These are phyloP conservation scores for Diaporthe citrichinensis DNA, from an alignment of 2,329 filamentous ascomycete genomes.

Conservation along the genomic window DNA sequence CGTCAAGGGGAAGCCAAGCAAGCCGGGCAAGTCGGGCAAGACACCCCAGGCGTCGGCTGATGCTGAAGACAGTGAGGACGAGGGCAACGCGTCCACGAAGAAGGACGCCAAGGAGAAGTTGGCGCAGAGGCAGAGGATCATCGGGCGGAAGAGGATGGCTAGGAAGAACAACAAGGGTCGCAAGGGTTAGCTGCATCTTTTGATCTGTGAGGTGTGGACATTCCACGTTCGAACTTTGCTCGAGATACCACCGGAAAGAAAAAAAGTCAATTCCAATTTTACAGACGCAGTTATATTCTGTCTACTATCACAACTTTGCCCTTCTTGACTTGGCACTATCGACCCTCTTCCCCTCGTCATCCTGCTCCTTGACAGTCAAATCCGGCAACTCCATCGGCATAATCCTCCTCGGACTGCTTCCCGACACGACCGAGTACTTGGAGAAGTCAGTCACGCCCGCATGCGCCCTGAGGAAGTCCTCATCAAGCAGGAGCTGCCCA, in stretches of 20 bases:
- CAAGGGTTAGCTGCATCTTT: conserved; percentile 26
- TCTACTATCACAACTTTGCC: conserved; percentile 55
- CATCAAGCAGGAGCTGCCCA: conserved; percentile 80
- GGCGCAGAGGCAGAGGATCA: conserved; percentile 78
- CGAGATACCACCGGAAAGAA: conserved; percentile 26
- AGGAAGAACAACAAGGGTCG: conserved; percentile 73
- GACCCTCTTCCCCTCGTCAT: conserved; percentile 81
- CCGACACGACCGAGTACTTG: conserved; percentile 78
- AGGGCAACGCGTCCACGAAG: conserved; percentile 41
- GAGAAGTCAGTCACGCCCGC: conserved; percentile 78
- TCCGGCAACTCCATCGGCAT: conserved; percentile 81
- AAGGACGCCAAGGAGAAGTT: conserved; percentile 52
- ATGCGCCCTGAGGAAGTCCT: conserved; percentile 81
- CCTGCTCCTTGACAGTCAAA: conserved; percentile 81
- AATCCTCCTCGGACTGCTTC: conserved; percentile 77
- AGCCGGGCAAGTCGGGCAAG: conserved; percentile 44
- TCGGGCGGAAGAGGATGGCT: conserved; percentile 86
- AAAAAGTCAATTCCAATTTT: conserved; percentile 5
- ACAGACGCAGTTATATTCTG: background rate
- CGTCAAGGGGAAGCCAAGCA: conserved; percentile 42
- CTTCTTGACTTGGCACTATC: conserved; percentile 69
- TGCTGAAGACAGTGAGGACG: background rate
- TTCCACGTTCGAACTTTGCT: conserved; percentile 6
- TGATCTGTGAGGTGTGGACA: background rate
- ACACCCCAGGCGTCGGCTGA: conserved; percentile 44